Base-by-base conservation (phyloP, 73 alveolate species). In the Diophrys appendiculata region DNA sequence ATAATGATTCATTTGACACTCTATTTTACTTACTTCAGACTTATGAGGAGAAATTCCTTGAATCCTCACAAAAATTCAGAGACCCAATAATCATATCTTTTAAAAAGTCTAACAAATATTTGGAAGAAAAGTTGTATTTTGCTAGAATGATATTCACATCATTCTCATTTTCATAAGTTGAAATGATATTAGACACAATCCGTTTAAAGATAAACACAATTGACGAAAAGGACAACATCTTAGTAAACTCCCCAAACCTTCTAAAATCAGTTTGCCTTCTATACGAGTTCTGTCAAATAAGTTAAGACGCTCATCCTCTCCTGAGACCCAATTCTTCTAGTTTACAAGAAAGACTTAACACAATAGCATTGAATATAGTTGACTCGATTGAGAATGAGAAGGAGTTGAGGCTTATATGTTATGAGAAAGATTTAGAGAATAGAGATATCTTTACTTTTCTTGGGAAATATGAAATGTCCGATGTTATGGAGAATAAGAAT, bases 401-500 rank as follows among this genome's bases (percentile, higher is more conserved):
- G 53, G 43, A 34, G 27, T 29, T 72, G 69, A 72, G 81, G 31
- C 25, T 34, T 1, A 72, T 72, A 27, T 60, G 35, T 18, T 53
- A 25, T 26, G 81, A 72, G 29, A 35, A 33, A 3, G 81, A 72
- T 34, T 72, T 72, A 29, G 81, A 72, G 1, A 25, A 53, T 29
- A 35, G 81, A 27, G 81, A 72, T 65, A n/a, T 65, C 23, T 31
- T 72, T 26, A 65, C 35, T 1, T n/a, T 72, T 54, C 8, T 72
- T 8, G 35, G 69, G 26, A 1, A 33, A 0, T 72, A 72, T 34
- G 34, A 43, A 29, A 72, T 72, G 69, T 27, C 72, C 0, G 71
- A 52, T 5, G 14, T 72, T 25, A 35, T 72, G 71, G 81, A 72
- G 14, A 54, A 25, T 68, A 54, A 75, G 1, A 75, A 75, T 55